Percentiles rank a stretch among this genome's conserved stretches.
Evolutionary conservation across 441 rosid genomes (phyloP).

Genomic region (Corymbia citriodora): DNA sequence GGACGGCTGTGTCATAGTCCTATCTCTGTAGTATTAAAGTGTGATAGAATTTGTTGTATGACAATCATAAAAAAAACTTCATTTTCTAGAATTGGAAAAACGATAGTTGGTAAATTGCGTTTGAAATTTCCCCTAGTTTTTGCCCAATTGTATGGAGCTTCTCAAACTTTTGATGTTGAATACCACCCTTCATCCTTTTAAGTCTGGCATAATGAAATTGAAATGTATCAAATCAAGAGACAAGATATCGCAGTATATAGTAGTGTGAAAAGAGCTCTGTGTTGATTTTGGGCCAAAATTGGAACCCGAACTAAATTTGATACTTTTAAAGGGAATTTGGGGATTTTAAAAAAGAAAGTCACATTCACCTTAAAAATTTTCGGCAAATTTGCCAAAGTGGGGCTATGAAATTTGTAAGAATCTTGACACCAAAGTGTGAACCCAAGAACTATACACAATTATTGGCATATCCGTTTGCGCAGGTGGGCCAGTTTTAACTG

Average conservation of each 20-base stretch:
- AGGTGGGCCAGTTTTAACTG: neutral
- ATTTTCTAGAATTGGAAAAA: neutral
- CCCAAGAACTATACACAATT: neutral
- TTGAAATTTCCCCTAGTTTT: neutral
- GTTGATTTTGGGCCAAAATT: neutral
- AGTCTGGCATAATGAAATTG: neutral
- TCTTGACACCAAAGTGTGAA: neutral
- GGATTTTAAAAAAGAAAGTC: neutral
- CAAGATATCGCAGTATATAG: rapidly evolving
- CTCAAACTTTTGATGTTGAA: neutral
- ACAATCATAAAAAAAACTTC: neutral
- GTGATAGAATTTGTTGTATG: neutral
- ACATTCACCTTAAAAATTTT: neutral
- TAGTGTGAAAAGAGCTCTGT: rapidly evolving
- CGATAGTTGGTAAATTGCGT: neutral
- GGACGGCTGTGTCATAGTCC: no score
- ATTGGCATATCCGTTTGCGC: neutral
- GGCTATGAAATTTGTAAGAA: neutral
- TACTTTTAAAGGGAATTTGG: neutral
- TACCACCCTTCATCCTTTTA: neutral
- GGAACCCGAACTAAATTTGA: neutral
- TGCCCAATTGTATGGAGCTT: neutral
- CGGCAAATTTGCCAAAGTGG: neutral
- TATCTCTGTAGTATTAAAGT: no score
- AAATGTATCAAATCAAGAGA: neutral